A percentile compares a stretch with the other conserved stretches of the same genome.
phyloP scores from a whole-genome alignment of 768 basidiomycete genomes.

The Lentinula boryana region DNA sequence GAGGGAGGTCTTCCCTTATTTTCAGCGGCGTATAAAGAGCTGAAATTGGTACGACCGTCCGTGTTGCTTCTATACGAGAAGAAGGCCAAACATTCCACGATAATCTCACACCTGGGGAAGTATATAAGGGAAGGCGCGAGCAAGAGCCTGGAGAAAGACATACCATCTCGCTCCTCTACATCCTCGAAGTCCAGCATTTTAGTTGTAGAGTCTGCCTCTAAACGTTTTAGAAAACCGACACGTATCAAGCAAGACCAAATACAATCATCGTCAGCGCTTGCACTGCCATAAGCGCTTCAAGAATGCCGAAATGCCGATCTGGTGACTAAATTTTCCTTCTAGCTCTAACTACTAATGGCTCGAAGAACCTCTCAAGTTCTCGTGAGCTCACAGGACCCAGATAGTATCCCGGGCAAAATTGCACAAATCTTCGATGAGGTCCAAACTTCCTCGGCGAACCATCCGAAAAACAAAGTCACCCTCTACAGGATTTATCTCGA shows the following conservation, averaged over 20 bases:
- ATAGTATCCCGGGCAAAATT: slow-evolving; percentile 16
- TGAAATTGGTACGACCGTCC: slow-evolving; percentile 97
- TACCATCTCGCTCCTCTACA: slow-evolving; percentile 95
- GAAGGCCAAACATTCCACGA: slow-evolving; percentile 99
- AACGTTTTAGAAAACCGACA: background rate
- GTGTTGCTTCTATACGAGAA: slow-evolving; percentile 94
- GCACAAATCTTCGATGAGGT: slow-evolving; percentile 79
- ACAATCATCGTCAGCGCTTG: background rate
- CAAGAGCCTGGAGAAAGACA: slow-evolving; percentile 15
- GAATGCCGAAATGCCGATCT: background rate
- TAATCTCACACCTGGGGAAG: slow-evolving; percentile 71
- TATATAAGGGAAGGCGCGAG: background rate
- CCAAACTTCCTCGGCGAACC: slow-evolving; percentile 67
- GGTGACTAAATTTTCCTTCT: background rate
- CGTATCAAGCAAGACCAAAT: slow-evolving; percentile 1
- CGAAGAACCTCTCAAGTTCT: background rate
- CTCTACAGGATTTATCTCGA: slow-evolving; percentile 74
- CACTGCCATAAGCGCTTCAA: background rate
- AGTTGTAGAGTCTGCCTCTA: background rate
- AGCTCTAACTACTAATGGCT: no score
- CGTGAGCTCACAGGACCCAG: background rate
- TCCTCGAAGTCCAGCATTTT: slow-evolving; percentile 88
- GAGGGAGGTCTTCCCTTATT: slow-evolving; percentile 88
- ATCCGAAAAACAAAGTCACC: slow-evolving; percentile 82
- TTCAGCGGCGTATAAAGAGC: slow-evolving; percentile 96